A percentile compares a stretch with the other conserved stretches of the same genome.
phyloP scores from a whole-genome alignment of 169 alveolate genomes.

The Plasmodium berghei region DNA sequence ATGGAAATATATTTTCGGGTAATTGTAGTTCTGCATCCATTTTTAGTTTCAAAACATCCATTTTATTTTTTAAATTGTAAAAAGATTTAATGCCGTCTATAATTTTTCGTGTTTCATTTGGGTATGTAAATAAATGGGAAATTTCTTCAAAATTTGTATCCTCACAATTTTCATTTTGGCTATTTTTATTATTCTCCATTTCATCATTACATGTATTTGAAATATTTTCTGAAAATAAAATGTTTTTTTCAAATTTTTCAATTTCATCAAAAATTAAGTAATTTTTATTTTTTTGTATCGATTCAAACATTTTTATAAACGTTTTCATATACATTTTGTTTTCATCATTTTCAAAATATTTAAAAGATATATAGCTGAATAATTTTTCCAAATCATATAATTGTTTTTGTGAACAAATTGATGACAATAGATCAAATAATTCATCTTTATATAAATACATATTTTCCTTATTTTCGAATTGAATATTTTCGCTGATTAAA shows the following conservation, averaged over 20 bases:
- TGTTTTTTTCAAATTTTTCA: conserved; percentile 50
- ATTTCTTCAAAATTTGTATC: conserved; percentile 1
- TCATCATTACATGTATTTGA: background rate
- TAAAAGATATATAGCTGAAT: conserved; percentile 8
- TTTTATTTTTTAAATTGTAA: conserved; percentile 34
- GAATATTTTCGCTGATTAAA: background rate
- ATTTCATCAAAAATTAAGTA: conserved; percentile 15
- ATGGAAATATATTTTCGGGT: conserved; percentile 11
- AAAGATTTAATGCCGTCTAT: conserved; percentile 15
- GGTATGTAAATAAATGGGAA: conserved; percentile 16
- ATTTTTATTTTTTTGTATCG: background rate
- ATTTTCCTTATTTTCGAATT: background rate
- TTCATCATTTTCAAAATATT: conserved; percentile 11
- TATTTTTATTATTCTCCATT: background rate
- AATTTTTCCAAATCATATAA: conserved; percentile 16
- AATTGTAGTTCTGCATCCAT: conserved; percentile 75
- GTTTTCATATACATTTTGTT: background rate
- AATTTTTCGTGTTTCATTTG: conserved; percentile 17
- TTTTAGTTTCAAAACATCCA: conserved; percentile 37
- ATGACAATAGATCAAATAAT: conserved; percentile 2
- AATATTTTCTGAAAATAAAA: background rate
- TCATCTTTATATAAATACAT: conserved; percentile 16
- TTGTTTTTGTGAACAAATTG: background rate
- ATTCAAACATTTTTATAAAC: conserved; percentile 9
- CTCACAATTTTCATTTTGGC: conserved; percentile 1